Conservation (phyloP, 352 stramenopile genomes). For the Phytophthora chlamydospora region DNA sequence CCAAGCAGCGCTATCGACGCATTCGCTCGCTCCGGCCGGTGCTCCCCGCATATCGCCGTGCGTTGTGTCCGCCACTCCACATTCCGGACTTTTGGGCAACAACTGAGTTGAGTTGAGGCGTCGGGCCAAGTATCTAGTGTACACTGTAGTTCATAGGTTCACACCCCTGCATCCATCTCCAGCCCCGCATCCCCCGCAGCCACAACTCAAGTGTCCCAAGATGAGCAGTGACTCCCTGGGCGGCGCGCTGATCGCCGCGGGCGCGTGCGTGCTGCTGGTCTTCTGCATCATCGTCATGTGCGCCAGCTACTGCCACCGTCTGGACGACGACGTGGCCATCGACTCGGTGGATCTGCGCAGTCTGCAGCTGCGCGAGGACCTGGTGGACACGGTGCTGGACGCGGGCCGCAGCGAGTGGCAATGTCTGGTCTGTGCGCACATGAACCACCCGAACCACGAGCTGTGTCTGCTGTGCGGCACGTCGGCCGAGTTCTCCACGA, state of each 20-base stretch:
- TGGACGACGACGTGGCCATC: slow-evolving; percentile 52
- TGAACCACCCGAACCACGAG: slow-evolving; percentile 75
- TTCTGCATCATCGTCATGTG: slow-evolving; percentile 57
- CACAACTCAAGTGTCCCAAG: background rate
- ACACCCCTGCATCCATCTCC: too few species aligned
- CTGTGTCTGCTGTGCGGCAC: slow-evolving; percentile 70
- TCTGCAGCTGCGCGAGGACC: slow-evolving; percentile 65
- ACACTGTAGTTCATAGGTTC: too few species aligned
- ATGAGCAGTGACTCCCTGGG: slow-evolving; percentile 39
- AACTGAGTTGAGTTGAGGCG: background rate
- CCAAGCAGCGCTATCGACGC: too few species aligned
- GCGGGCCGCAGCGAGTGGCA: slow-evolving; percentile 71
- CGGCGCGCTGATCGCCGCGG: slow-evolving; percentile 39
- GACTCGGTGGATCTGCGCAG: slow-evolving; percentile 59
- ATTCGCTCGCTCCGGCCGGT: too few species aligned
- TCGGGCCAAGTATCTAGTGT: background rate
- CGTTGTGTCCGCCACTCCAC: too few species aligned
- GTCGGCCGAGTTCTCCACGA: slow-evolving; percentile 57
- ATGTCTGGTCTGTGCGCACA: slow-evolving; percentile 74
- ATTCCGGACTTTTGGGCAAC: too few species aligned
- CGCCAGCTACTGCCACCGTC: slow-evolving; percentile 39
- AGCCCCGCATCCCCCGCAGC: too few species aligned
- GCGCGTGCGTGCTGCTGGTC: slow-evolving; percentile 44
- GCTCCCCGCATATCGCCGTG: too few species aligned
- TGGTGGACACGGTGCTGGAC: slow-evolving; percentile 71